phyloP scores from a whole-genome alignment of 768 basidiomycete genomes.

The Mycena latifolia region DNA sequence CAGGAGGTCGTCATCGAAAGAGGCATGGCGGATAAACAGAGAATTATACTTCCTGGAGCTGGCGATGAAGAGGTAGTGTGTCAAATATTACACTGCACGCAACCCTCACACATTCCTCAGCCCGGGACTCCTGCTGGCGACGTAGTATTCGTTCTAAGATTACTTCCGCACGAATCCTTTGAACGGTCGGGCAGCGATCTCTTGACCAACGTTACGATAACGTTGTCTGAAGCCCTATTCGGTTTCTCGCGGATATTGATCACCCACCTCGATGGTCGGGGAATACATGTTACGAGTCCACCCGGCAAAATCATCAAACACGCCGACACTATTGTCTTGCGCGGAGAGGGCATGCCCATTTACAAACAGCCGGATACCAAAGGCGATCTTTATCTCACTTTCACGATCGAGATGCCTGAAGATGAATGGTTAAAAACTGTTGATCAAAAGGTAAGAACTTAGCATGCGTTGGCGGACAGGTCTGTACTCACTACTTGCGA shows the following conservation, averaged over 20 bases:
- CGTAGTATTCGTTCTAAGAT: slow-evolving; percentile 85
- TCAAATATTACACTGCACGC: slow-evolving; percentile 8
- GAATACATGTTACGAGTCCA: slow-evolving; percentile 83
- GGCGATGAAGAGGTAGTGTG: slow-evolving; percentile 86
- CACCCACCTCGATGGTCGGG: slow-evolving; percentile 93
- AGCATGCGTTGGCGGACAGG: not conserved
- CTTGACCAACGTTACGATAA: slow-evolving; percentile 83
- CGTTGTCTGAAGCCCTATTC: slow-evolving; percentile 92
- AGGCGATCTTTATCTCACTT: slow-evolving; percentile 86
- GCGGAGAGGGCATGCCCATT: slow-evolving; percentile 92
- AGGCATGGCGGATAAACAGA: slow-evolving; percentile 86
- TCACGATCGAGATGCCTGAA: slow-evolving; percentile 92
- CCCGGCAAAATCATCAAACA: slow-evolving; percentile 81
- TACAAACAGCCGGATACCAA: slow-evolving; percentile 73
- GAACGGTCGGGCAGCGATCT: slow-evolving; percentile 88
- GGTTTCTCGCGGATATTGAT: slow-evolving; percentile 95
- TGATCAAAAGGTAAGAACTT: slow-evolving; percentile 64
- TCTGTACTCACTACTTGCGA: not conserved
- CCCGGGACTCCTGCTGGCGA: slow-evolving; percentile 91
- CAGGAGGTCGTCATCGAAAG: slow-evolving; percentile 90
- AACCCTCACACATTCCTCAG: slow-evolving; percentile 52
- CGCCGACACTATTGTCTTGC: slow-evolving; percentile 79
- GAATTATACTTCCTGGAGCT: slow-evolving; percentile 91
- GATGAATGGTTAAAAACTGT: slow-evolving; percentile 79
- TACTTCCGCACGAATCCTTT: slow-evolving; percentile 80